Evolutionary conservation across 352 stramenopile species (phyloP), one percentile per base, ranked within the genome.

Genomic region (Peronospora destructor): DNA sequence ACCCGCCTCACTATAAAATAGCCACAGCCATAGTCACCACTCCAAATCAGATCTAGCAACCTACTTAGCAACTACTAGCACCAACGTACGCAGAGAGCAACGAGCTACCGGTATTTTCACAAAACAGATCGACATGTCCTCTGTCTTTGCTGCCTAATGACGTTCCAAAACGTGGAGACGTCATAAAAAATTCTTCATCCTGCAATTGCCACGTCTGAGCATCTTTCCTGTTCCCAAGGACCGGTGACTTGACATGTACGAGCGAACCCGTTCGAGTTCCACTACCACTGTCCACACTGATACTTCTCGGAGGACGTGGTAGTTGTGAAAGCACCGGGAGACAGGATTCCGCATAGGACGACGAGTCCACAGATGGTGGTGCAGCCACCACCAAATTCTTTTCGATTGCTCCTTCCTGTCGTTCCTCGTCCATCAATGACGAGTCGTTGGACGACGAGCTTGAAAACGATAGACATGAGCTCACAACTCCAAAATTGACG

Each of bases 121-220:
- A 37, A 42, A 72, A 72, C 32, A 72, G 19, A 26, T 68, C 55
- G 7, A 68, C 43, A 1, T 65, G 53, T 57, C 43, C 51, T 49
- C 6, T 40, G 10, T 61, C 50, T 19, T 34, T 55, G 41, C 46
- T 56, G n/a, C 45, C 23, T 6, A 71, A 40, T 10, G 64, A 69
- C 16, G 56, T 33, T 1, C 68, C 65, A 29, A 84, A 82, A 45
- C 73, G 67, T 23, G 74, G 74, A 33, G 73, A 84, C 38, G 65
- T 69, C 58, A 71, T 71, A 13, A 83, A 45, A 29, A 83, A 74
- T 63, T 85, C 72, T 50, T 85, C 74, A 33, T 84, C 74, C 39
- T 85, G 74, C 12, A 85, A 43, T 44, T 85, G 73, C 74, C 74
- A 85, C 46, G 74, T 85, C 56, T 77, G 64, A 21, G 73, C 65